Conservation (phyloP, 805 yeast genomes). For the Candida pseudoglaebosa region DNA sequence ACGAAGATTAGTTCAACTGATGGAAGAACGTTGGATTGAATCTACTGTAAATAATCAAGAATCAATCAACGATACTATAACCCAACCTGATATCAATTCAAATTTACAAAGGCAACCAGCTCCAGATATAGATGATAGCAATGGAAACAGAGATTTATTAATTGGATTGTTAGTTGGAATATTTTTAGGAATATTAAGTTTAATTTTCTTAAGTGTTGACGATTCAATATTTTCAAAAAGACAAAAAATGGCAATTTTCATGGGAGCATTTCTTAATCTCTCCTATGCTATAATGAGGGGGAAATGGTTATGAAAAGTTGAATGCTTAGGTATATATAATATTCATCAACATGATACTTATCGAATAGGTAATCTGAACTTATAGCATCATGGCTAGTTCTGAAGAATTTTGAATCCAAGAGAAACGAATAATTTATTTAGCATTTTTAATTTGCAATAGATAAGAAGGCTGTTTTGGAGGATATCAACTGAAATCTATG, state of each 20-base stretch:
- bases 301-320: constrained; percentile 33
- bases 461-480: no score
- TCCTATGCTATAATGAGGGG: constrained; percentile 58
- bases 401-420: no score
- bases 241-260: constrained; percentile 63
- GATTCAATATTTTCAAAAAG: constrained; percentile 59
- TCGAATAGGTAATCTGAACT: no score
- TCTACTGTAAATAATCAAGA: constrained; percentile 58
- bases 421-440: no score
- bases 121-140: constrained; percentile 27
- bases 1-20: constrained; percentile 45
- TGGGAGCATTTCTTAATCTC: constrained; percentile 68
- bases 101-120: constrained; percentile 12
- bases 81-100: background rate
- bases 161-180: constrained; percentile 72
- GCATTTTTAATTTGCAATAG: no score
- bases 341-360: no score
- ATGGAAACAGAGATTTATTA: constrained; percentile 58
- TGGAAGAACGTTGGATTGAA: constrained; percentile 89
- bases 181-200: constrained; percentile 66
- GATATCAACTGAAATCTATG: no score
- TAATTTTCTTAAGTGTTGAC: constrained; percentile 55
- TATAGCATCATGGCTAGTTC: no score
- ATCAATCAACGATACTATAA: constrained; percentile 19
- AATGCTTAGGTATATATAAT: background rate